These are phyloP conservation scores for Antrodiella citrinella DNA, from an alignment of 768 basidiomycete species.

Conservation along the genomic window DNA sequence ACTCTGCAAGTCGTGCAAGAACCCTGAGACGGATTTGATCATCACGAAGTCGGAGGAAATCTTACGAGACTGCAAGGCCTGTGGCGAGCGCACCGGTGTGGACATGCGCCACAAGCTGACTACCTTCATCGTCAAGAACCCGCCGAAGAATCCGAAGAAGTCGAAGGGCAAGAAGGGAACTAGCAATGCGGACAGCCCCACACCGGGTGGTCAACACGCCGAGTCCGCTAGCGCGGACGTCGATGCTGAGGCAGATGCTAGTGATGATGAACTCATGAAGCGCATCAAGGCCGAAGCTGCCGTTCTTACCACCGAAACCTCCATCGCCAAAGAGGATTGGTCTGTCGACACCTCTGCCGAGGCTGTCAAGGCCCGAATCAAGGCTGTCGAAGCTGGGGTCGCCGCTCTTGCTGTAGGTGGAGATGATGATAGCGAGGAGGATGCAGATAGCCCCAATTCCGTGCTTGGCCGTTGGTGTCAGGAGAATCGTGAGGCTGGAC, in stretches of 20 bases:
- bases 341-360: slow-evolving; percentile 87
- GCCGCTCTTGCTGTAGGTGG: slow-evolving; percentile 47
- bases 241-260: slow-evolving; percentile 35
- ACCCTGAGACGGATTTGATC: slow-evolving; percentile 95
- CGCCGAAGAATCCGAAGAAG: slow-evolving; percentile 83
- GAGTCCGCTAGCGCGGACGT: slow-evolving; percentile 32
- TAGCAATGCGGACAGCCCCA: slow-evolving; percentile 32
- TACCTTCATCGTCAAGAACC: slow-evolving; percentile 96
- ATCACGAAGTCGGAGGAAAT: slow-evolving; percentile 87
- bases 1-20: slow-evolving; percentile 95
- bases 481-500: slow-evolving; percentile 52
- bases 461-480: slow-evolving; percentile 80
- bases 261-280: slow-evolving; percentile 81
- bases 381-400: slow-evolving; percentile 54
- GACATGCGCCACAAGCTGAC: slow-evolving; percentile 97
- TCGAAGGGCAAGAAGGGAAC: slow-evolving; percentile 42
- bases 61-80: slow-evolving; percentile 96
- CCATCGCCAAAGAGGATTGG: slow-evolving; percentile 72
- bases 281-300: slow-evolving; percentile 90
- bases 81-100: slow-evolving; percentile 83
- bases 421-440: slow-evolving; percentile 88
- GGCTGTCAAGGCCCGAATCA: slow-evolving; percentile 78
- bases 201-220: slow-evolving; percentile 30
- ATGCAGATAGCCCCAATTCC: slow-evolving; percentile 77
- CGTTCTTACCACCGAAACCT: slow-evolving; percentile 55